Base-by-base conservation (phyloP, 495 filamentous ascomycete genomes). In the Tuber indicum region DNA sequence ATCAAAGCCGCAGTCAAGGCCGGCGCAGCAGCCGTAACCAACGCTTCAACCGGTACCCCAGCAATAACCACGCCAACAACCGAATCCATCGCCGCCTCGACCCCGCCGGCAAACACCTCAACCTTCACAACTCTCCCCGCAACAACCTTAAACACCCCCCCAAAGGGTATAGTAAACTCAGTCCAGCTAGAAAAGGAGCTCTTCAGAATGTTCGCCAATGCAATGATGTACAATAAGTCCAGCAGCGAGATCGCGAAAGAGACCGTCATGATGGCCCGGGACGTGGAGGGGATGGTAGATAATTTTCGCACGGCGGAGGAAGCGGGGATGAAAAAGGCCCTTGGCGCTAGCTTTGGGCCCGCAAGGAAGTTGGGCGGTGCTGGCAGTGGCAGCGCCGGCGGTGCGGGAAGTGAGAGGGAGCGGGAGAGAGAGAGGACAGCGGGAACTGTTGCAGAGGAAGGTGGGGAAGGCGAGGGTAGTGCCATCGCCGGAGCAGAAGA, bases 181-280 rank as follows among this genome's bases (percentile, higher is more conserved):
- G 89, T 91, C 5, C 96, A 99, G 83, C 87, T 99, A 21, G 96
- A 99, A 83, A 94, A 95, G 79, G 95, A 98, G 83, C 84, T 99
- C n/a, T 93, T 96, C 78, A 92, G 95, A 80, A 97, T 98, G 92
- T 98, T 98, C 82, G 91, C 93, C 72, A 99, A 99, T 82, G 95
- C 95, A 21, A 90, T 97, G 82, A 98, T 98, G 96, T 99, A 94
- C 87, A 99, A 98, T 79, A 84, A 84, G 81, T 80, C 76, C 43
- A 78, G 75, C 4, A 84, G 79, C 21, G 82, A 84, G 70, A 84
- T 84, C 42, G 82, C 78, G 44, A 81, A 79, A 23, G 82, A 84
- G 74, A 84, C 82, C 26, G 58, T 82, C 43, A 73, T 80, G 70
- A 84, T 84, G 82, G 82, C 79, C 17, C 75, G 83, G 74, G 78